Evolutionary conservation across 73 alveolate species (phyloP), one percentile per base, ranked within the genome.

Genomic region (Paramecium pentaurelia): DNA sequence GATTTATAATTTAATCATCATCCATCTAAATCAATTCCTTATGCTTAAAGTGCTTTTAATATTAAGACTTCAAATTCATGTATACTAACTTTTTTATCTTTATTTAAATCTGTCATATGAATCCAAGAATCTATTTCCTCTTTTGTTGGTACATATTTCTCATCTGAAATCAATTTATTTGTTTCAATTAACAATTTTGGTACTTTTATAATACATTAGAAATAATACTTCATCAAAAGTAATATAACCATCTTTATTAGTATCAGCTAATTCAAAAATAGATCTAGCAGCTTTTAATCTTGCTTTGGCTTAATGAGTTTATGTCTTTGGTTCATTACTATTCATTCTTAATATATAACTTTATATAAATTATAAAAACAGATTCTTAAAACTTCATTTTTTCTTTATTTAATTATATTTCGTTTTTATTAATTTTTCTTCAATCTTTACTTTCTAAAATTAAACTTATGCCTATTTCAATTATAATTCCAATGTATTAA

Each of bases 281-380:
- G 84, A 28, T 32, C 84, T 28, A 64, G 84, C 84, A 64, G 84
- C 84, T 36, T 64, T 64, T 64, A 64, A 64, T 64, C 84, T 64
- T 32, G 84, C 84, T 64, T 64, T 64, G 9, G 84, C 84, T 12
- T 64, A 64, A 3, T 64, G 47, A 64, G 84, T 64, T 6, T 64
- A 11, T 20, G 70, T 16, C 6, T 54, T 54, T 54, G 70, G 14
- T 54, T 54, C 70, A 54, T 11, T 47, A 47, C 9, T 18, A 54
- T 54, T 54, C 60, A 54, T 54, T 54, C 60, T 16, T 54, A 25
- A 9, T 34, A 28, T 64, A 64, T 64, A 16, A 49, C 60, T 49
- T 54, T 18, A 54, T 64, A 64, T 64, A 64, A 32, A 64, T 32
- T 28, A 64, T 32, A 64, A 64, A 64, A 28, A 34, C 84, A 64